Base-by-base conservation (phyloP, 306 rosid species). In the Acacia confusa region DNA sequence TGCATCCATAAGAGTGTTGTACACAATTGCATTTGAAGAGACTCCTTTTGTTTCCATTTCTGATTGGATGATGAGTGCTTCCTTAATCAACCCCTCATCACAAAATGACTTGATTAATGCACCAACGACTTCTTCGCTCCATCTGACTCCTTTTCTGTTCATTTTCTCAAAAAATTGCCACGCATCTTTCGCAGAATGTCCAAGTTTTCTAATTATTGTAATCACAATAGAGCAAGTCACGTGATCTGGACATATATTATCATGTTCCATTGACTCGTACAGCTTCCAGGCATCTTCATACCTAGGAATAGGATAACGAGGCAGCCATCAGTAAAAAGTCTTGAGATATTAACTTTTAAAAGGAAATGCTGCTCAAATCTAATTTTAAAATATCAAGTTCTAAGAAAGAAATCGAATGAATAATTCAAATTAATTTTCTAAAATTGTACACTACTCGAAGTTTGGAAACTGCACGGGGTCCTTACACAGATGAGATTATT, bases 141-240 rank as follows among this genome's bases (percentile, higher is more conserved):
- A 95, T 81, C 58, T 81, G 73, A 93, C 97, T 44, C 97, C 97
- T 85, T 89, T 95, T 82, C 87, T 70, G 87, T 91, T 95, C 97
- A 93, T 90, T 84, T 86, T 89, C 89, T 90, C 95, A 80, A 93
- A 95, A 86, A 91, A 95, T 6, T 90, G 86, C 99, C 97, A 95
- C 0, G 92, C 83, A 60, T 93, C 97, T 81, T 93, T 93, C 57
- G 95, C 97, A 83, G 89, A 79, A 6, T 78, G 92, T 64, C 97
- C 99, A 41, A 86, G 85, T 83, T 90, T 88, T 79, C 97, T 82
- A 92, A 95, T 90, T 63, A 87, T 28, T 12, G 88, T 87, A 66
- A 93, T 82, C 90, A 92, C 80, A 76, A 95, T 92, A 41, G 97
- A 89, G 81, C 95, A 90, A 9, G 97, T 95, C 84, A 95, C 93